These are phyloP conservation scores for Talaromyces sp. DNA, from an alignment of 2,329 filamentous ascomycete genomes.

Conservation along the genomic window DNA sequence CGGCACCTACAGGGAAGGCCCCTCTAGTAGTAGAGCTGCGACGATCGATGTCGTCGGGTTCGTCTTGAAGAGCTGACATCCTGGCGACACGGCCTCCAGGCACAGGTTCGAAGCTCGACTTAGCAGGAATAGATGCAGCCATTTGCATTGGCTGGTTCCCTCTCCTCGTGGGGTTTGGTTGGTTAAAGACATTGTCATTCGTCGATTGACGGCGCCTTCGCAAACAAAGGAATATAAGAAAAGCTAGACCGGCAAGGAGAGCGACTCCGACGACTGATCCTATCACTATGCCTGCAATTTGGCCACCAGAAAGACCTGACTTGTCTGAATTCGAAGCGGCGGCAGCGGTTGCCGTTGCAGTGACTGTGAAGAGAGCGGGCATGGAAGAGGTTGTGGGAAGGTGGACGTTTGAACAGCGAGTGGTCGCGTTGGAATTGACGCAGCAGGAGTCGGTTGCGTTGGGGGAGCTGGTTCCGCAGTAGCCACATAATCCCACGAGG, in stretches of 20 bases:
- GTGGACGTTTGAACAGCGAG: constrained; percentile 67
- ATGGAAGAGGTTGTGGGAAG: constrained; percentile 65
- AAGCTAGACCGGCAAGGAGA: constrained; percentile 62
- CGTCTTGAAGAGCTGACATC: constrained; percentile 88
- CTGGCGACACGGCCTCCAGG: constrained; percentile 86
- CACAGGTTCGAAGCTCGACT: constrained; percentile 64
- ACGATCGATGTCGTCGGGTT: constrained; percentile 55
- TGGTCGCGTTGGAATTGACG: constrained; percentile 70
- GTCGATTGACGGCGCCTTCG: constrained; percentile 48
- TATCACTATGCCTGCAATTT: constrained; percentile 14
- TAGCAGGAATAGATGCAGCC: constrained; percentile 21
- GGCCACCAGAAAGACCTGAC: constrained; percentile 57
- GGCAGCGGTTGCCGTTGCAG: constrained; percentile 56
- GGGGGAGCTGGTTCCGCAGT: constrained; percentile 74
- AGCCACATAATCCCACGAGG: constrained; percentile 72
- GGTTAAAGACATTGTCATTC: constrained; percentile 79
- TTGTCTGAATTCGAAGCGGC: constrained; percentile 31
- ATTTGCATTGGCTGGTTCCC: constrained; percentile 40
- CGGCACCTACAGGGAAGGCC: constrained; percentile 39
- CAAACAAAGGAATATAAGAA: constrained; percentile 54
- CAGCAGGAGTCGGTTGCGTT: constrained; percentile 97
- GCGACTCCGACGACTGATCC: constrained; percentile 68
- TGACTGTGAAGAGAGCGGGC: constrained; percentile 55
- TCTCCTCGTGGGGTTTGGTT: constrained; percentile 65
- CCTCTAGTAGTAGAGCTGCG: constrained; percentile 23